phyloP scores from a whole-genome alignment of 1,284 basidiomycete species.

The Heterobasidion irregulare region DNA sequence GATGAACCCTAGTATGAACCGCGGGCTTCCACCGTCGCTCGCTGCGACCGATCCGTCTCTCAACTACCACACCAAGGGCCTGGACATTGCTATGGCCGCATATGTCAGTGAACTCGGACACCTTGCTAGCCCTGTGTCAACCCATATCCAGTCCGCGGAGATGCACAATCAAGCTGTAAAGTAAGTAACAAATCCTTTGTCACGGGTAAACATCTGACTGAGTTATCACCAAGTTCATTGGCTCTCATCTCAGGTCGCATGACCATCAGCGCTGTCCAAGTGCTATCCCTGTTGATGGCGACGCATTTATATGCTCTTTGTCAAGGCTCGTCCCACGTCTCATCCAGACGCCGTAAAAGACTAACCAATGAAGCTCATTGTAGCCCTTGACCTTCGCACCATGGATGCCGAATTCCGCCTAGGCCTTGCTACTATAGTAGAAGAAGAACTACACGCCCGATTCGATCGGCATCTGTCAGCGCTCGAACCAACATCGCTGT shows the following conservation, averaged over 20 bases:
- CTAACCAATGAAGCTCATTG: not conserved
- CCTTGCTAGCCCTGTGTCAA: slow-evolving; percentile 78
- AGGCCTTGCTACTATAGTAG: slow-evolving; percentile 38
- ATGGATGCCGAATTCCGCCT: slow-evolving; percentile 56
- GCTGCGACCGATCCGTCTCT: slow-evolving; percentile 78
- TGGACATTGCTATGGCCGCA: slow-evolving; percentile 79
- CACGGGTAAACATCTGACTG: not conserved
- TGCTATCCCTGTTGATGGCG: slow-evolving; percentile 64
- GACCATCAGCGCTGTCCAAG: slow-evolving; percentile 69
- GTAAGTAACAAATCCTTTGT: slow-evolving; percentile 28
- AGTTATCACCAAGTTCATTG: slow-evolving; percentile 45
- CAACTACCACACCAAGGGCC: slow-evolving; percentile 80
- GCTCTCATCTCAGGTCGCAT: slow-evolving; percentile 76
- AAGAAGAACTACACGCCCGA: slow-evolving; percentile 38
- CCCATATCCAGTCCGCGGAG: slow-evolving; percentile 79
- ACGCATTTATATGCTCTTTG: slow-evolving; percentile 73
- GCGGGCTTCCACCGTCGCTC: slow-evolving; percentile 73
- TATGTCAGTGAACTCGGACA: slow-evolving; percentile 78
- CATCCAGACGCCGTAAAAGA: not conserved
- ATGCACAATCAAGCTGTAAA: slow-evolving; percentile 87
- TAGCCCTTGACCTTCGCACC: slow-evolving; percentile 73
- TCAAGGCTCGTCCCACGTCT: slow-evolving; percentile 37
- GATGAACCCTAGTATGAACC: slow-evolving; percentile 76
- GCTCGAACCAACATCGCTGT: slow-evolving; percentile 23
- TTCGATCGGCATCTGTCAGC: slow-evolving; percentile 35